phyloP scores from a whole-genome alignment of 2,329 filamentous ascomycete genomes.

The Neoscytalidium dimidiatum region DNA sequence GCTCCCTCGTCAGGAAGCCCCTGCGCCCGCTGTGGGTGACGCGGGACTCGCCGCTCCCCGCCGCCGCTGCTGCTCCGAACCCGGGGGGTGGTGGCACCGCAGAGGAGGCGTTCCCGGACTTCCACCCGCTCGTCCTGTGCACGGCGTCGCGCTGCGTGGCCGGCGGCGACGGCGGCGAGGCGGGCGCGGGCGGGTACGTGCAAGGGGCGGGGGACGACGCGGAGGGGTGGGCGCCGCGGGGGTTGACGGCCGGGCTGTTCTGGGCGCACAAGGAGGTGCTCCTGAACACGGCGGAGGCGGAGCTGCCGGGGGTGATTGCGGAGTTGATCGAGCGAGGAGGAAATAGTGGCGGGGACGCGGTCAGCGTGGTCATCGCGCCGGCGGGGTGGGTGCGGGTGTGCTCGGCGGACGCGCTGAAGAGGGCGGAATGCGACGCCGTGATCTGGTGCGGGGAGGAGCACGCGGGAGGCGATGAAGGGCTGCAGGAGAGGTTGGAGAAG shows the following conservation, averaged over 20 bases:
- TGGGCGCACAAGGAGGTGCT: constrained; percentile 69
- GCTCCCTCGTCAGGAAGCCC: constrained; percentile 65
- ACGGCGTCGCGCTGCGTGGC: constrained; percentile 75
- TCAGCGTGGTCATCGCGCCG: constrained; percentile 45
- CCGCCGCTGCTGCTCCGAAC: too few relatives aligned
- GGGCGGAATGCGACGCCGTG: constrained; percentile 36
- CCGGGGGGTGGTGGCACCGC: too few relatives aligned
- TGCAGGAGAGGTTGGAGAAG: constrained; percentile 38
- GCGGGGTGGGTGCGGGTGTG: constrained; percentile 44
- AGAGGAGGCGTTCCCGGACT: constrained; percentile 55
- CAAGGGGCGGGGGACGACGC: constrained; percentile 95
- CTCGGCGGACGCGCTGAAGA: constrained; percentile 30
- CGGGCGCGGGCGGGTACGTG: constrained; percentile 75
- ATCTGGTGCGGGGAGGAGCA: constrained; percentile 45
- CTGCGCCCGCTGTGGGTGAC: constrained; percentile 80
- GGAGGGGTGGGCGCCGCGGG: constrained; percentile 84
- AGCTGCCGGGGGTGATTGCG: constrained; percentile 57
- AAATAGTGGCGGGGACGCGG: constrained; percentile 40
- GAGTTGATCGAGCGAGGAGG: constrained; percentile 44
- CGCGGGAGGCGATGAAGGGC: constrained; percentile 26
- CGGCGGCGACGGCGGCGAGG: constrained; percentile 71
- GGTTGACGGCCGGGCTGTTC: constrained; percentile 76
- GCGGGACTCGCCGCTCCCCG: constrained; percentile 58
- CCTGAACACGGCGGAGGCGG: constrained; percentile 65
- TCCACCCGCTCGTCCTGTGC: constrained; percentile 77